These are phyloP conservation scores for Scutellaria galericulata DNA, from an alignment of 257 asterid species.

Conservation along the genomic window DNA sequence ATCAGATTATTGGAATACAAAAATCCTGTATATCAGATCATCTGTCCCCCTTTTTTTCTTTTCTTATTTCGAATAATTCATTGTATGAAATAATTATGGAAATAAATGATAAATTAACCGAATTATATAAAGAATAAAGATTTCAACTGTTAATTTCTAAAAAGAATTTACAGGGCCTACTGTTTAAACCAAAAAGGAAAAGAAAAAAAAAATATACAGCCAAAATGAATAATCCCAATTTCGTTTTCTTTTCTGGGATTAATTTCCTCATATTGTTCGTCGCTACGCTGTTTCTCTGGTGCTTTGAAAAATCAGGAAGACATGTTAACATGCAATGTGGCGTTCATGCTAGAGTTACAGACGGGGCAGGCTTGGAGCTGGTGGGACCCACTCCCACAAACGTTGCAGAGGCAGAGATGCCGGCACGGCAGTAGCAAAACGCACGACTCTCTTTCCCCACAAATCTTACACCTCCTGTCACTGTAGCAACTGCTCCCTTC, in stretches of 20 bases:
- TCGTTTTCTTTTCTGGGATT: not conserved
- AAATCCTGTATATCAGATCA: no score
- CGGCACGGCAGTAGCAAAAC: conserved; percentile 84
- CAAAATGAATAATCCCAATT: conserved; percentile 23
- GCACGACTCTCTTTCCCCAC: conserved; percentile 71
- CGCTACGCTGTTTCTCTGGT: no score
- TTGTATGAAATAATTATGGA: not conserved
- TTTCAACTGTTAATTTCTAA: conserved; percentile 30
- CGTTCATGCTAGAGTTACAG: conserved; percentile 64
- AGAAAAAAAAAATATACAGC: conserved; percentile 27
- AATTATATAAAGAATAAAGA: conserved; percentile 48
- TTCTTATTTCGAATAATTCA: not conserved
- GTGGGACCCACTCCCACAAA: conserved; percentile 74
- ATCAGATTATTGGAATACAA: not conserved
- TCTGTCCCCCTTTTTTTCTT: not conserved
- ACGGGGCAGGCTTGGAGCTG: conserved; percentile 67
- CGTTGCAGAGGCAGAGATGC: conserved; percentile 73
- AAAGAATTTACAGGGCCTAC: conserved; percentile 47
- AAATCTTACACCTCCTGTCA: conserved; percentile 51
- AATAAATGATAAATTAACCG: not conserved
- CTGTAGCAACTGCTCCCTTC: conserved; percentile 14
- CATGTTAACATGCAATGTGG: conserved; percentile 78
- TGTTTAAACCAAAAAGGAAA: not conserved
- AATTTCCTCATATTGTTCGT: not conserved
- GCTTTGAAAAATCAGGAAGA: conserved; percentile 39